These are phyloP conservation scores for Colletotrichum falcatum DNA, from an alignment of 2,329 filamentous ascomycete genomes.

Conservation along the genomic window DNA sequence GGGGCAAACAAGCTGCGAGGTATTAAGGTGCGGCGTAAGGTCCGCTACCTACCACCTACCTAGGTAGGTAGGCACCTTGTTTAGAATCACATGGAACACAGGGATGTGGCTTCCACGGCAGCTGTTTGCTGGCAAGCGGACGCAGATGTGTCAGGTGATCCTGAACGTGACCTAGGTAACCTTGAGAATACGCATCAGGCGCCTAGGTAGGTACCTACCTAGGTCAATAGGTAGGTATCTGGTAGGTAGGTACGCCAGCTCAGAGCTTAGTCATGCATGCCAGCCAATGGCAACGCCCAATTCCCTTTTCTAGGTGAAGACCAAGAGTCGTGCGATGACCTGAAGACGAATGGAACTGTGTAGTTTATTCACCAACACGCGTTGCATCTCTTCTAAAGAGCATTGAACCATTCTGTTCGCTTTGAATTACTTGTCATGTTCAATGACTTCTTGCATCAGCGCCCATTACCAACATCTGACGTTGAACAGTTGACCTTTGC, in stretches of 20 bases:
- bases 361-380: background rate
- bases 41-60: conserved; percentile 1
- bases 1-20: conserved; percentile 9
- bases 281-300: background rate
- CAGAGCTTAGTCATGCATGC: background rate
- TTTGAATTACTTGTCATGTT: background rate
- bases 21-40: background rate
- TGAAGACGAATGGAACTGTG: no score
- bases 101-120: conserved; percentile 10
- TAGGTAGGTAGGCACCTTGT: no score
- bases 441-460: no score
- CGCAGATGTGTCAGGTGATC: background rate
- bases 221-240: no score
- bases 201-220: no score
- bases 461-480: no score
- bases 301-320: background rate
- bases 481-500: conserved; percentile 34
- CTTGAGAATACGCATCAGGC: background rate
- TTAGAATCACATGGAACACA: conserved; percentile 39
- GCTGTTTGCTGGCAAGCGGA: background rate
- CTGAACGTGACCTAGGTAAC: background rate
- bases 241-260: background rate
- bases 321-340: background rate
- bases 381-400: no score
- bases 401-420: background rate